Percentiles rank a stretch among this genome's conserved stretches.
phyloP scores from a whole-genome alignment of 495 filamentous ascomycete genomes.

The Aspergillus hancockii region DNA sequence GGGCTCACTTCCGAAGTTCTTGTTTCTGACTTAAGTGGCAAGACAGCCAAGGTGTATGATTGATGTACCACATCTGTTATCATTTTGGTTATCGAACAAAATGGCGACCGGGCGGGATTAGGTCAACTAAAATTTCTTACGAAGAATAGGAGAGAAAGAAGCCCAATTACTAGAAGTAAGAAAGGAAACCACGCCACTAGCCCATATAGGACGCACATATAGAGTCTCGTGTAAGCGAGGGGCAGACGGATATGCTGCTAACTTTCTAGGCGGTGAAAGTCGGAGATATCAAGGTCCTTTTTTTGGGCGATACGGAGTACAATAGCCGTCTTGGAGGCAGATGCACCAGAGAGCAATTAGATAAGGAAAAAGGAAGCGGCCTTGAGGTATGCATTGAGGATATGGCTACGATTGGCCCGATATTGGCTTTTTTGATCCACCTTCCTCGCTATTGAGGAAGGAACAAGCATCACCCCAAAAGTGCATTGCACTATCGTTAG shows the following conservation, averaged over 20 bases:
- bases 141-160: too few relatives aligned
- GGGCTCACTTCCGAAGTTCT: not conserved
- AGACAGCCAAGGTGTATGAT: not conserved
- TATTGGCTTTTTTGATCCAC: slow-evolving; percentile 10
- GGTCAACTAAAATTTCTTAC: too few relatives aligned
- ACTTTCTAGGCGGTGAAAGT: slow-evolving; percentile 3
- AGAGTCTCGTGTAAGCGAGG: not conserved
- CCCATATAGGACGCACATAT: not conserved
- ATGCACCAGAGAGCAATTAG: not conserved
- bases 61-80: not conserved
- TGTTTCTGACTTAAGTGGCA: not conserved
- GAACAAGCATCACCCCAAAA: not conserved
- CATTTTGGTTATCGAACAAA: not conserved
- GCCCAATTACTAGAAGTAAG: too few relatives aligned
- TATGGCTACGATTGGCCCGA: slow-evolving; percentile 12
- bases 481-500: not conserved
- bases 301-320: not conserved
- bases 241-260: not conserved
- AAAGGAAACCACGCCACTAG: not conserved
- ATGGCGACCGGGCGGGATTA: not conserved
- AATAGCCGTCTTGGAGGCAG: not conserved
- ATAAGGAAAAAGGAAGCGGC: slow-evolving; percentile 6
- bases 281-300: slow-evolving; percentile 1
- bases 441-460: slow-evolving; percentile 9
- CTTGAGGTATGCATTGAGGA: not conserved